Percentiles rank a stretch among this genome's conserved stretches.
phyloP scores from a whole-genome alignment of 106 monocot species.

The Platanthera zijinensis region DNA sequence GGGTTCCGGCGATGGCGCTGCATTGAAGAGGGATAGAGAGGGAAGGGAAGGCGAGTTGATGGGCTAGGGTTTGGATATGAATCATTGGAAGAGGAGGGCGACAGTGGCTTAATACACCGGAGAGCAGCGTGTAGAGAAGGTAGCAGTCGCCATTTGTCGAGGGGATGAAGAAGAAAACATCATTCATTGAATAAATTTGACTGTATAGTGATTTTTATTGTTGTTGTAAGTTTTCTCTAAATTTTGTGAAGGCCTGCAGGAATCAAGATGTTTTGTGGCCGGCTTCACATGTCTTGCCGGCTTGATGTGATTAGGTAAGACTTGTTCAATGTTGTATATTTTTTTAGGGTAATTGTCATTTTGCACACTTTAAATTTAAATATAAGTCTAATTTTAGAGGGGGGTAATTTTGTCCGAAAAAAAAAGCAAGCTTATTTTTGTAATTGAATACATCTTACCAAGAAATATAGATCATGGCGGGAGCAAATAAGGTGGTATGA shows the following conservation, averaged over 20 bases:
- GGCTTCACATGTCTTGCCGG: neutral
- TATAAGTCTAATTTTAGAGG: too few species aligned
- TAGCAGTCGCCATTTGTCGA: neutral
- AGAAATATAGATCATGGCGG: too few species aligned
- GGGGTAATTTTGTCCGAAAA: too few species aligned
- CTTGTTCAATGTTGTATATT: too few species aligned
- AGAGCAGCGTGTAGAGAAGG: neutral
- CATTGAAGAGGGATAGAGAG: neutral
- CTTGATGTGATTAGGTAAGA: too few species aligned
- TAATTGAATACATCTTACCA: too few species aligned
- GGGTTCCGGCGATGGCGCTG: neutral
- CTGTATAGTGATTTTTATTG: neutral
- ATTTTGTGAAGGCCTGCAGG: neutral
- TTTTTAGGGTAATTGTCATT: too few species aligned
- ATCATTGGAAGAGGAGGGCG: neutral
- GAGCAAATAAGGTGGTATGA: too few species aligned
- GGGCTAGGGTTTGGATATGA: neutral
- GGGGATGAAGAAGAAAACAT: neutral
- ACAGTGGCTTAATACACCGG: neutral
- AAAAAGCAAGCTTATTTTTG: too few species aligned
- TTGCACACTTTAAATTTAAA: too few species aligned
- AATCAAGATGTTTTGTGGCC: neutral
- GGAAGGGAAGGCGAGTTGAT: neutral
- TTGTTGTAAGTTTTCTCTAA: neutral
- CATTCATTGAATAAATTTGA: neutral